Percentiles rank a stretch among this genome's conserved stretches.
Conservation (phyloP, 2,329 filamentous ascomycete genomes). For the Dryadomyces sulphureus region DNA sequence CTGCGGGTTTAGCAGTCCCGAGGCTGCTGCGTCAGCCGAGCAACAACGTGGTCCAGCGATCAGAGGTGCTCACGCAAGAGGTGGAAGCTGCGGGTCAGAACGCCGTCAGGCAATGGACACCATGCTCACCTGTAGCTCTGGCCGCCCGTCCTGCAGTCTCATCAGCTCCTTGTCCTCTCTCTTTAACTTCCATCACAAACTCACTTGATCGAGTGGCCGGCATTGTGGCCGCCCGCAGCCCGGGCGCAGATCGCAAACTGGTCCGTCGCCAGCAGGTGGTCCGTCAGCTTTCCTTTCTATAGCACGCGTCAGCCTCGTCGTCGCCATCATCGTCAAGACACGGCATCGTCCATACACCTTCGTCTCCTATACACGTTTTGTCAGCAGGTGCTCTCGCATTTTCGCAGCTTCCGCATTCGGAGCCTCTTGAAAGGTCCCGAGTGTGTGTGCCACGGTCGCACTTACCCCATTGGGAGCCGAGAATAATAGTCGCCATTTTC, state of each 20-base stretch:
- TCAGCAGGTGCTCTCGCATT: no score
- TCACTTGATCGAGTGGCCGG: conserved; percentile 29
- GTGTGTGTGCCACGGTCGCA: conserved; percentile 1
- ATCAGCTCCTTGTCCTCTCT: not conserved
- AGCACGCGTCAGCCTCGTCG: not conserved
- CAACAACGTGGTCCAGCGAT: not conserved
- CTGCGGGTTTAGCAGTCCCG: conserved; percentile 55
- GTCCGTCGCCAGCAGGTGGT: conserved; percentile 10
- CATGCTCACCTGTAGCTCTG: conserved; percentile 12
- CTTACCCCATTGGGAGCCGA: conserved; percentile 47
- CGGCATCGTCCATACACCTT: conserved; percentile 9
- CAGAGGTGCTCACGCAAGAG: conserved; percentile 17
- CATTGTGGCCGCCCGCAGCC: conserved; percentile 47
- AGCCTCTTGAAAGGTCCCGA: no score
- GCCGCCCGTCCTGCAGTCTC: conserved; percentile 6
- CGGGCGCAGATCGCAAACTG: conserved; percentile 33
- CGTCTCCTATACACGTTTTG: no score
- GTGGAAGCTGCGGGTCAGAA: conserved; percentile 9
- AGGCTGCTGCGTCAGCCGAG: conserved; percentile 20
- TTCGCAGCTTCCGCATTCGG: no score
- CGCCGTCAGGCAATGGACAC: not conserved
- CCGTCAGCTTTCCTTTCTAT: conserved; percentile 12
- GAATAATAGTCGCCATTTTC: conserved; percentile 37
- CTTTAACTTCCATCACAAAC: not conserved
- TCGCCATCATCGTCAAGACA: no score